A percentile compares a stretch with the other conserved stretches of the same genome.
phyloP scores from a whole-genome alignment of 768 basidiomycete genomes.

The Amanita phalloides region DNA sequence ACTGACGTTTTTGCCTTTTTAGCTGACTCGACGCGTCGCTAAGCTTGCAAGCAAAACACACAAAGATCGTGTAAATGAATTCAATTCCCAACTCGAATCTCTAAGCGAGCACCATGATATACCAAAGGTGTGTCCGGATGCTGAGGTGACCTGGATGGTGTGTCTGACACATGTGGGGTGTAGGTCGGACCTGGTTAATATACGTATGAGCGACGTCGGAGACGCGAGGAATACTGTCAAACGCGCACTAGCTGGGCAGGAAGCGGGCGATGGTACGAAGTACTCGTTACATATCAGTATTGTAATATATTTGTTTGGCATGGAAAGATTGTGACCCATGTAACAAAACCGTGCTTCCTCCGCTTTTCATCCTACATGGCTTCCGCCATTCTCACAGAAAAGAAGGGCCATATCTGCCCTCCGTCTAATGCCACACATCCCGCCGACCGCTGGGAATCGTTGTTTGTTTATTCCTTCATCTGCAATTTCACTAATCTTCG shows the following conservation, averaged over 20 bases:
- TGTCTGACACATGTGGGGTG: conserved; percentile 7
- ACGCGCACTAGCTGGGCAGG: conserved; percentile 4
- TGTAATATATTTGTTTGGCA: conserved; percentile 44
- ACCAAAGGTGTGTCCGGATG: conserved; percentile 52
- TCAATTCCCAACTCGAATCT: conserved; percentile 77
- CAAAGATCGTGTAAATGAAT: conserved; percentile 88
- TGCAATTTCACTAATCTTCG: conserved; percentile 71
- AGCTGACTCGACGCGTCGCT: conserved; percentile 69
- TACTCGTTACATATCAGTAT: conserved; percentile 14
- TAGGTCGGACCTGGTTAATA: conserved; percentile 84
- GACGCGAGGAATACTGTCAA: conserved; percentile 7
- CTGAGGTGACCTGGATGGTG: conserved; percentile 2
- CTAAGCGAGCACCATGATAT: conserved; percentile 93
- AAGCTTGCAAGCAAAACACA: conserved; percentile 79
- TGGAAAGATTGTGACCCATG: conserved; percentile 24
- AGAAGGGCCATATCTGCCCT: conserved; percentile 40
- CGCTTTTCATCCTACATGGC: conserved; percentile 22
- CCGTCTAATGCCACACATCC: conserved; percentile 64
- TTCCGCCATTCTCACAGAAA: conserved; percentile 16
- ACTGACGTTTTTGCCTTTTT: background rate
- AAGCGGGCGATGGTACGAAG: conserved; percentile 1
- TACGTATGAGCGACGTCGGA: conserved; percentile 14
- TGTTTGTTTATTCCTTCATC: conserved; percentile 81
- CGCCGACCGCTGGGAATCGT: conserved; percentile 74
- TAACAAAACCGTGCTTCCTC: conserved; percentile 20